Base-by-base conservation (phyloP, 441 rosid species). In the Populus trichocarpa region DNA sequence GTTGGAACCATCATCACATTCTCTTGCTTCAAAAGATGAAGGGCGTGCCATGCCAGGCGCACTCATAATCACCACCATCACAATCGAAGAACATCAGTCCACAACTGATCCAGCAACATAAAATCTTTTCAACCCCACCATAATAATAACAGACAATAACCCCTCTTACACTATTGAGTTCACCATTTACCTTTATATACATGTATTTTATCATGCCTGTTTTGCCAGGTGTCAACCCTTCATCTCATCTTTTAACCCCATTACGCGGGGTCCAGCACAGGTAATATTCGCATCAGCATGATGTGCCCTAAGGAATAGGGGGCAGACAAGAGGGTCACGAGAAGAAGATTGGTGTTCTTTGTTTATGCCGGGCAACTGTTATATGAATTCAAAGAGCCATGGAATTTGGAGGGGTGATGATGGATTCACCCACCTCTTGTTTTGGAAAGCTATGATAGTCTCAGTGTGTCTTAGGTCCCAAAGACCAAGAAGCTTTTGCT, bases 1-100 rank as follows among this genome's bases (percentile, higher is more conserved):
- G 76, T 57, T 77, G 82, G 73, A 73, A 77, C 75, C 85, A 88
- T 88, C 85, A 88, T 88, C 83, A 83, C 78, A 81, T 79, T 83
- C 88, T 69, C 69, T 71, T 67, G 81, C 79, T 78, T 80, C 78
- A 69, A 74, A 78, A 80, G 75, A 82, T n/a, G 68, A 76, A 71
- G 35, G 90, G 91, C 87, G 87, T 86, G 91, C 86, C 23, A 53
- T 64, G 72, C 82, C 86, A 80, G 84, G 79, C 86, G 82, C 81
- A 84, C 79, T 82, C 87, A 85, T 85, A 84, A 80, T 79, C 84
- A 81, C 71, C 83, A 77, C 71, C 79, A 72, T 73, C 82, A 46
- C 80, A 84, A 65, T 71, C 82, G 59, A 63, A 73, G 26, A 33
- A 32, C 76, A 72, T 33, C 81, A 8, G 23, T 10, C 42, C n/a